These are phyloP conservation scores for Arctium lappa DNA, from an alignment of 129 eudicot genomes.

Conservation along the genomic window DNA sequence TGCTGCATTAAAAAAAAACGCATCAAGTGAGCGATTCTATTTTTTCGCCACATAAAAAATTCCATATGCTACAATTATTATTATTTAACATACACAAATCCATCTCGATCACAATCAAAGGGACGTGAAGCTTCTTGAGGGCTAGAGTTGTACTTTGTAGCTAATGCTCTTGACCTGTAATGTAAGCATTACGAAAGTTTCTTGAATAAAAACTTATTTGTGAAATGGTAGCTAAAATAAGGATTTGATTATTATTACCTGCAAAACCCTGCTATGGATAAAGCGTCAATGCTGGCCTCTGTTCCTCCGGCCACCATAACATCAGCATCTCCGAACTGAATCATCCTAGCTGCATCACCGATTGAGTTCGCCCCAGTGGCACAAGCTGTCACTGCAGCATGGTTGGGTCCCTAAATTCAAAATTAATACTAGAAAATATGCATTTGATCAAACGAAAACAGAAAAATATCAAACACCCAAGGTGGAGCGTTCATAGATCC, in stretches of 20 bases:
- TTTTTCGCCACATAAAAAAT: background rate
- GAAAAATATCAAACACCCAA: too few species aligned
- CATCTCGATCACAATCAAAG: conserved; percentile 90
- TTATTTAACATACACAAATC: conserved; percentile 77
- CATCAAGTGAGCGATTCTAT: background rate
- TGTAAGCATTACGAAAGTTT: too few species aligned
- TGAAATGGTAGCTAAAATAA: background rate
- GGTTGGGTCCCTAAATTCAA: conserved; percentile 96
- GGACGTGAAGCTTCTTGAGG: conserved; percentile 95
- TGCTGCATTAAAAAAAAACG: conserved; percentile 43
- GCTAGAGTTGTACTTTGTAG: conserved; percentile 65
- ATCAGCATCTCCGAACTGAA: conserved; percentile 92
- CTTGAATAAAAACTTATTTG: too few species aligned
- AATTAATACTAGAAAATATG: conserved; percentile 37
- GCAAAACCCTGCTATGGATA: conserved; percentile 96
- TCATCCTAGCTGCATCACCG: conserved; percentile 98
- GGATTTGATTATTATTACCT: conserved; percentile 37
- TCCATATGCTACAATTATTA: conserved; percentile 7
- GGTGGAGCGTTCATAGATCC: too few species aligned
- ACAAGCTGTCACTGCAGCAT: conserved; percentile 99
- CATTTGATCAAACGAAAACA: conserved; percentile 12
- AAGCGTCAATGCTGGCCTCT: conserved; percentile 96
- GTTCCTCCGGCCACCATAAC: conserved; percentile 99
- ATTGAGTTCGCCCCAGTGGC: conserved; percentile 97
- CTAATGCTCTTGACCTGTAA: conserved; percentile 74